These are phyloP conservation scores for Rutstroemia sp. DNA, from an alignment of 2,329 filamentous ascomycete species.

Conservation along the genomic window DNA sequence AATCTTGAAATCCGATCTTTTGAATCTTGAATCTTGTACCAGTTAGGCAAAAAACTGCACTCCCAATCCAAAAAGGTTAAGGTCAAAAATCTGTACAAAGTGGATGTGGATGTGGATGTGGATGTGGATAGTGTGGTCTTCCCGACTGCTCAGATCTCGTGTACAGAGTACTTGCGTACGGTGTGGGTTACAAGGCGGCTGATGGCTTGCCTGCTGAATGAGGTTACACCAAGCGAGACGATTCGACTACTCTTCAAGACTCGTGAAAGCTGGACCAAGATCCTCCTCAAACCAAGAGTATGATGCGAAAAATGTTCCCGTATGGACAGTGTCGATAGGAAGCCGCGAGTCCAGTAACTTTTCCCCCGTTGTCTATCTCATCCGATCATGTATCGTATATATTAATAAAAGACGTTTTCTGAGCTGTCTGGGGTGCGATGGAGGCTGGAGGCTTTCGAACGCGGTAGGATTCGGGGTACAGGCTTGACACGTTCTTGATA, in stretches of 20 bases:
- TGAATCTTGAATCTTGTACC: background rate
- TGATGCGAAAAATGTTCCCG: background rate
- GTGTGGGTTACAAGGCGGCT: slow-evolving; percentile 13
- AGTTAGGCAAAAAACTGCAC: slow-evolving; percentile 1
- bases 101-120: background rate
- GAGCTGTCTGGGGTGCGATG: background rate
- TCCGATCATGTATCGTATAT: slow-evolving; percentile 1
- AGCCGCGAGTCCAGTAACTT: too few species aligned
- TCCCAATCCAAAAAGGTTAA: slow-evolving; percentile 9
- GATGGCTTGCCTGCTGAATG: slow-evolving; percentile 19
- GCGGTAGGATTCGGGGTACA: background rate
- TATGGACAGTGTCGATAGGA: background rate
- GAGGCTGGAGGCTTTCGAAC: background rate
- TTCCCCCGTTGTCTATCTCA: background rate
- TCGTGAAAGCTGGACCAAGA: background rate
- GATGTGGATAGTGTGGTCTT: background rate
- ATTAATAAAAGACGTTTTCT: background rate
- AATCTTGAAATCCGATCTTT: background rate
- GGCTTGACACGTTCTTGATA: slow-evolving; percentile 7
- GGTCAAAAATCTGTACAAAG: slow-evolving; percentile 7
- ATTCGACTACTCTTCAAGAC: background rate
- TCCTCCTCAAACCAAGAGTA: background rate
- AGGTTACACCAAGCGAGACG: slow-evolving; percentile 20
- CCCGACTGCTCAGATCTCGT: slow-evolving; percentile 16
- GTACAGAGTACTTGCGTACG: background rate